phyloP scores from a whole-genome alignment of 1,284 basidiomycete genomes.

The Rhodotorula sp. region DNA sequence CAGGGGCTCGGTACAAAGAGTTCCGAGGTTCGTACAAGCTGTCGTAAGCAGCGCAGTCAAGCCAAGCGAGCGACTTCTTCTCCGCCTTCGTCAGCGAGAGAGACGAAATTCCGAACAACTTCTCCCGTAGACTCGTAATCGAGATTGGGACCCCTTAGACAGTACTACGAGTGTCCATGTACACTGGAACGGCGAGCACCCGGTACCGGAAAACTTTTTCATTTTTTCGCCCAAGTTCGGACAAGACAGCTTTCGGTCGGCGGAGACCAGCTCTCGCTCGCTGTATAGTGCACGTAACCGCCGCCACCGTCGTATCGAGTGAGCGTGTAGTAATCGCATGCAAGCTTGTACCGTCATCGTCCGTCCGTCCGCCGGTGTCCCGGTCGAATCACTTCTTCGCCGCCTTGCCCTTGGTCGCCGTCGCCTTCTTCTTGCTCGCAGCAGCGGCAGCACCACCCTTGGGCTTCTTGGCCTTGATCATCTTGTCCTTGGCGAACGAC shows the following conservation, averaged over 20 bases:
- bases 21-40: background rate
- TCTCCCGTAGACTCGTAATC: background rate
- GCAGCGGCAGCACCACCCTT: slow-evolving; percentile 6
- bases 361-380: no score
- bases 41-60: background rate
- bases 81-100: background rate
- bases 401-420: slow-evolving; percentile 9
- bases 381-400: slow-evolving; percentile 9
- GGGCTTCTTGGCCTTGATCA: slow-evolving; percentile 42
- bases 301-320: no score
- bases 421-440: slow-evolving; percentile 3
- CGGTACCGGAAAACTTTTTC: no score
- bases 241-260: no score
- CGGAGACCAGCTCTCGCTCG: no score
- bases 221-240: no score
- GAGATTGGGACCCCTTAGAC: no score
- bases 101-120: background rate
- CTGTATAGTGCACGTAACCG: no score
- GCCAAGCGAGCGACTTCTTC: background rate
- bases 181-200: no score
- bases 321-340: no score
- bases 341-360: no score
- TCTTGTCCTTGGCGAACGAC: slow-evolving; percentile 47
- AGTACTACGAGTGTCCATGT: no score
- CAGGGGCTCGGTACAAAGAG: background rate